Base-by-base conservation (phyloP, 768 basidiomycete species). In the Leccinellum rugosiceps region DNA sequence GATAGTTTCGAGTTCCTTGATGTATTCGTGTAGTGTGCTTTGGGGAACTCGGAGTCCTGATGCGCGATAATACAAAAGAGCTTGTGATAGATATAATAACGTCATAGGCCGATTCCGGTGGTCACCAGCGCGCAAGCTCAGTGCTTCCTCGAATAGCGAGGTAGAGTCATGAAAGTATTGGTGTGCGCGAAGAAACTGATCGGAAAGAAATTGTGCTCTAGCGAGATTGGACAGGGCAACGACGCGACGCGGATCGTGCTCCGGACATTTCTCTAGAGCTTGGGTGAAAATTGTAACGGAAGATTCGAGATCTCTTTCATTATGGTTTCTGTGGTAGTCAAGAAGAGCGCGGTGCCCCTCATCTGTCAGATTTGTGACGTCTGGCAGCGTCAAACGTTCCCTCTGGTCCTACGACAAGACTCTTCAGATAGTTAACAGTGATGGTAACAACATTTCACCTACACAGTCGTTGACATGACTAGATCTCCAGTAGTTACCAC, bases 51-150 rank as follows among this genome's bases (percentile, higher is more conserved):
- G n/a, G n/a, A n/a, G n/a, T n/a, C n/a, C n/a, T n/a, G n/a, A n/a
- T n/a, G n/a, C n/a, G n/a, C n/a, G n/a, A n/a, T n/a, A n/a, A n/a
- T n/a, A n/a, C n/a, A n/a, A n/a, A n/a, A n/a, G n/a, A n/a, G n/a
- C n/a, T n/a, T n/a, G n/a, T n/a, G n/a, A n/a, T n/a, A n/a, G n/a
- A n/a, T n/a, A 41, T 9, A 59, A 26, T 13, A 58, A 30, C 3
- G 65, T 59, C 6, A 21, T 13, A 1, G 48, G 35, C 10, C 52
- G 65, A 55, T 64, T 58, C 15, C 26, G 50, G 15, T 63, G 58
- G 21, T 7, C 30, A 31, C 2, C 35, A 50, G 14, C 9, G 4
- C 55, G 60, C 3, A 63, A 23, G 14, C 43, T 41, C 43, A 67
- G 58, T 30, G 60, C 65, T 19, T 57, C 44, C 19, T 38, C 55